Percentiles rank a stretch among this genome's conserved stretches.
Conservation (phyloP, 2,329 filamentous ascomycete species). For the Aquanectria penicillioides region DNA sequence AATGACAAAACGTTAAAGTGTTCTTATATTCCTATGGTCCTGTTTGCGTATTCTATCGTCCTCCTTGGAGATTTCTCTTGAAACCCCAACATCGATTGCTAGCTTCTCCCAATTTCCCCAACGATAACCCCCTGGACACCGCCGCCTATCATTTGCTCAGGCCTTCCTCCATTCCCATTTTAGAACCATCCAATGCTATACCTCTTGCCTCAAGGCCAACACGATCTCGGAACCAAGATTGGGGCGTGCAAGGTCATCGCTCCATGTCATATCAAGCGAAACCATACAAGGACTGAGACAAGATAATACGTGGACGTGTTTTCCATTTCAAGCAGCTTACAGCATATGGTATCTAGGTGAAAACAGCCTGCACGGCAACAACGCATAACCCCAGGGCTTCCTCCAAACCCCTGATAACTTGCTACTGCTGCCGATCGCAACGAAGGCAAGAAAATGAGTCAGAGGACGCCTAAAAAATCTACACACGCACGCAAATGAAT, state of each 20-base stretch:
- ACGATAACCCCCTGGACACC: too few relatives aligned
- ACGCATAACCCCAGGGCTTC: neutral
- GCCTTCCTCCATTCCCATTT: conserved; percentile 1
- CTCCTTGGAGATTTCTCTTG: neutral
- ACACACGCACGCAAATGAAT: neutral
- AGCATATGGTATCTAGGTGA: conserved; percentile 37
- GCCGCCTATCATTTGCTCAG: neutral
- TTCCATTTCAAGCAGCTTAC: conserved; percentile 9
- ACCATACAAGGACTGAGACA: too few relatives aligned
- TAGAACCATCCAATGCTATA: neutral
- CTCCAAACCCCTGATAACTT: too few relatives aligned
- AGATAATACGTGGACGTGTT: too few relatives aligned
- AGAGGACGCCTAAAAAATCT: too few relatives aligned
- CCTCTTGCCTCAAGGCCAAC: neutral
- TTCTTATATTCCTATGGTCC: neutral
- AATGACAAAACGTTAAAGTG: conserved; percentile 8
- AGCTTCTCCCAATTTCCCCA: conserved; percentile 4
- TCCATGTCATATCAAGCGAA: too few relatives aligned
- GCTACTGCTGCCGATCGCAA: too few relatives aligned
- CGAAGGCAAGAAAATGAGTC: too few relatives aligned
- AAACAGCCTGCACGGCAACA: conserved; percentile 6
- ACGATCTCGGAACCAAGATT: neutral
- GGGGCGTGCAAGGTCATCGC: too few relatives aligned
- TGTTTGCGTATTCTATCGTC: neutral
- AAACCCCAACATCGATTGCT: neutral